Conservation (phyloP, 1,139 yeast species). For the Yamadazyma membranifaciens region DNA sequence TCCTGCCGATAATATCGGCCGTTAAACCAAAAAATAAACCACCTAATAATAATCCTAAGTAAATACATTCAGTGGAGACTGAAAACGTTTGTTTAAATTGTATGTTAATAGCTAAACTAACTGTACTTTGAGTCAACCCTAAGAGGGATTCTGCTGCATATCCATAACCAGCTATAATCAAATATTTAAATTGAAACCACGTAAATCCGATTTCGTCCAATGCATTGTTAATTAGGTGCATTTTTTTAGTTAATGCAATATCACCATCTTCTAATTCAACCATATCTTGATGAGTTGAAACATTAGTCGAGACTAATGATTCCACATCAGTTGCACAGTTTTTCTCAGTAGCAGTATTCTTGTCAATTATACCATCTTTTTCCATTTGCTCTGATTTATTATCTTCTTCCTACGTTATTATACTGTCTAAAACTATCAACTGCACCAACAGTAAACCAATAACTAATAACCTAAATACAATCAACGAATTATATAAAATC, state of each 20-base stretch:
- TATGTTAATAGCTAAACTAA: constrained; percentile 34
- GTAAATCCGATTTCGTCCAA: constrained; percentile 54
- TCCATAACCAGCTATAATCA: constrained; percentile 23
- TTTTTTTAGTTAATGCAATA: constrained; percentile 31
- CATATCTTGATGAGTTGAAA: constrained; percentile 13
- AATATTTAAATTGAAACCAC: constrained; percentile 43
- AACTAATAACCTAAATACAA: too few species aligned
- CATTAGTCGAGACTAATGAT: constrained; percentile 1
- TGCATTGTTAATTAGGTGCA: constrained; percentile 42
- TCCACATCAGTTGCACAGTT: constrained; percentile 6
- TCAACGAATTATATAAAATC: too few species aligned
- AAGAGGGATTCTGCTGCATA: constrained; percentile 23
- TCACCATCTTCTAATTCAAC: constrained; percentile 24
- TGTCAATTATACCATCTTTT: constrained; percentile 1
- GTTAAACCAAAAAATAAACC: constrained; percentile 52
- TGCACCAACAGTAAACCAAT: too few species aligned
- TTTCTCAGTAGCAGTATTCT: not conserved
- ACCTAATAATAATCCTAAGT: constrained; percentile 49
- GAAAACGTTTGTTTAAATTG: constrained; percentile 22
- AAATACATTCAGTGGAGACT: constrained; percentile 17
- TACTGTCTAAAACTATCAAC: not conserved
- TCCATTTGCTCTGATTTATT: too few species aligned
- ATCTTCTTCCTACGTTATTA: too few species aligned
- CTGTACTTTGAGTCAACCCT: constrained; percentile 39
- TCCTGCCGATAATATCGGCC: constrained; percentile 56